These are phyloP conservation scores for Eutrema yunnanense DNA, from an alignment of 345 rosid species.

Conservation along the genomic window DNA sequence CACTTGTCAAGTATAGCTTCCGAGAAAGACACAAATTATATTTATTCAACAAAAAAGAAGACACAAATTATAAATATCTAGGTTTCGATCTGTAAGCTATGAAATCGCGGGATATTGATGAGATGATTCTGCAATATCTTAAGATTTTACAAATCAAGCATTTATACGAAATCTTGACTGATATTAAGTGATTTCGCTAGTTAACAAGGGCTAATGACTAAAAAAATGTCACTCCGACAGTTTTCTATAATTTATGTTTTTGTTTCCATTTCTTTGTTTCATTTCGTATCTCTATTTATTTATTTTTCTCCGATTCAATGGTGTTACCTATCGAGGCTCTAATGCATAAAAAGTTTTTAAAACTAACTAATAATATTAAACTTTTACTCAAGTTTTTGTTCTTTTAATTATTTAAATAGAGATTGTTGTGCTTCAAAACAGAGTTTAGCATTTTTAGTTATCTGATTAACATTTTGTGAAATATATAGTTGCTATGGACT, in stretches of 20 bases:
- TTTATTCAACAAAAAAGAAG: no score
- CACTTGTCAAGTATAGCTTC: slow-evolving; percentile 12
- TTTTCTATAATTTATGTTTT: neutral
- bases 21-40: neutral
- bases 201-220: neutral
- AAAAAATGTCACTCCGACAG: neutral
- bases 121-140: neutral
- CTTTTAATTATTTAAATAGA: neutral
- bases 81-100: neutral
- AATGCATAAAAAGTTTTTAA: no score
- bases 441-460: neutral
- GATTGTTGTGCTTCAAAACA: neutral
- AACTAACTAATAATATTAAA: no score
- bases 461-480: neutral
- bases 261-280: neutral
- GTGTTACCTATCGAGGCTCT: no score
- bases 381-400: neutral
- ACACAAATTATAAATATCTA: neutral
- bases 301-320: no score
- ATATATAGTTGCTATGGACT: neutral
- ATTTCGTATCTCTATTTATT: no score
- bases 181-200: neutral
- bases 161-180: neutral
- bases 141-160: neutral
- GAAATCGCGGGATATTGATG: neutral